Conservation (phyloP, 139 green algal genomes). For the Chlorella ohadii region DNA sequence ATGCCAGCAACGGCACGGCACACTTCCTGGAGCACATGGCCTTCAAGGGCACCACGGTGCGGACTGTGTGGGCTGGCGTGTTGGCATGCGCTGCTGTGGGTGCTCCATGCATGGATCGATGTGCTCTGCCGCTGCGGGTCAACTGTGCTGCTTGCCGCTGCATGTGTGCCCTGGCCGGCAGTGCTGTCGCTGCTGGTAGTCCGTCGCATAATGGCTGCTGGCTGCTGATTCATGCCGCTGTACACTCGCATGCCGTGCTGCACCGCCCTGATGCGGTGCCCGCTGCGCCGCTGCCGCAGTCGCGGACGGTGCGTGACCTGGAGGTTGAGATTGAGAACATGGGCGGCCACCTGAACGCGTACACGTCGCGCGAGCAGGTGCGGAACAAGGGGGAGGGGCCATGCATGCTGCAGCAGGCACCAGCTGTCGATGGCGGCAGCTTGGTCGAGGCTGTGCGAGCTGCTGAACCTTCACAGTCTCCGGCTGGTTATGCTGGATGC, state of each 20-base stretch:
- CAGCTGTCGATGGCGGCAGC: too few species aligned
- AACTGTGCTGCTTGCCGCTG: background rate
- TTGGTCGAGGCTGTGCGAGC: too few species aligned
- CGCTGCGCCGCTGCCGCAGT: conserved; percentile 55
- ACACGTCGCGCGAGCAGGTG: conserved; percentile 97
- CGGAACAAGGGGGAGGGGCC: conserved; percentile 11
- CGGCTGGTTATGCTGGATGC: too few species aligned
- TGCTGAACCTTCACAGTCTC: too few species aligned
- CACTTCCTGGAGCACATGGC: conserved; percentile 99
- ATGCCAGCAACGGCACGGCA: conserved; percentile 92
- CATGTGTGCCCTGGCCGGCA: background rate
- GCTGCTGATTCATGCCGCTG: background rate
- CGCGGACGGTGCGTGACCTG: conserved; percentile 80
- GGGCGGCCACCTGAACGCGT: conserved; percentile 98
- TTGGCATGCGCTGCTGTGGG: background rate
- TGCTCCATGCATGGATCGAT: too few species aligned
- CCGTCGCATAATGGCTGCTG: background rate
- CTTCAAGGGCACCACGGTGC: conserved; percentile 97
- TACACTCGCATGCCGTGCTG: background rate
- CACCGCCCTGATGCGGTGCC: background rate
- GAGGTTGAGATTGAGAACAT: conserved; percentile 99
- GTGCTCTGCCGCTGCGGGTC: too few species aligned
- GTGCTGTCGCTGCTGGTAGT: background rate
- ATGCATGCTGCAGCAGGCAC: too few species aligned
- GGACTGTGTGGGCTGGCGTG: background rate